Evolutionary conservation across 768 basidiomycete genomes (phyloP).

Genomic region (Nevesoporus exiguus): DNA sequence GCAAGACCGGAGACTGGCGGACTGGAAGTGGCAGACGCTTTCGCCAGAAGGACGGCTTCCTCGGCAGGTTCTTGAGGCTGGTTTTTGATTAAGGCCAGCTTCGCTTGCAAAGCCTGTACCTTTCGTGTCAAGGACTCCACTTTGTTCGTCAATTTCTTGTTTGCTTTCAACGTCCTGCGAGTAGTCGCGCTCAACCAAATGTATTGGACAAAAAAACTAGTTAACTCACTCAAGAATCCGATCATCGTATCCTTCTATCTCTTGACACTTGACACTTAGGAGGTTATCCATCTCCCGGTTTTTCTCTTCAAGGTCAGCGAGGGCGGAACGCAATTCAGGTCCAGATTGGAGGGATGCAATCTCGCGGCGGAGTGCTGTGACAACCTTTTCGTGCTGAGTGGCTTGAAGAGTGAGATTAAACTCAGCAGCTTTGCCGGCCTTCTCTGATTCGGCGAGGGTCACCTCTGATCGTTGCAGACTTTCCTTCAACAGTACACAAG

Average conservation of each 20-base stretch:
- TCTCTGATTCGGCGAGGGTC: constrained; percentile 52
- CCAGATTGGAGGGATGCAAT: constrained; percentile 48
- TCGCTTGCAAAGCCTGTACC: constrained; percentile 66
- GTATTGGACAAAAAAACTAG: constrained; percentile 4
- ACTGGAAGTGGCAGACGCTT: constrained; percentile 7
- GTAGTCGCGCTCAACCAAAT: constrained; percentile 3
- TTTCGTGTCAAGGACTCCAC: constrained; percentile 72
- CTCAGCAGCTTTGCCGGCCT: constrained; percentile 57
- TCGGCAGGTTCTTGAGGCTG: constrained; percentile 21
- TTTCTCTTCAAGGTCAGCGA: constrained; percentile 63
- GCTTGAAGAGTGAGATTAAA: constrained; percentile 61
- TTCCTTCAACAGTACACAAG: constrained; percentile 37
- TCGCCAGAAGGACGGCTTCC: constrained; percentile 10
- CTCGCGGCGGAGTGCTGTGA: constrained; percentile 56
- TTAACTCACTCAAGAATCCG: constrained; percentile 62
- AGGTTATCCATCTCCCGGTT: constrained; percentile 76
- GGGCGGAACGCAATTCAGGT: constrained; percentile 51
- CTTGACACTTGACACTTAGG: constrained; percentile 61
- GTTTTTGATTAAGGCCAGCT: constrained; percentile 54
- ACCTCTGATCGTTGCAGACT: constrained; percentile 40
- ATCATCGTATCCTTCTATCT: constrained; percentile 86
- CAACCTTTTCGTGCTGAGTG: constrained; percentile 65
- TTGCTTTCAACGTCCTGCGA: constrained; percentile 69
- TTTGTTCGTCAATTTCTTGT: constrained; percentile 69
- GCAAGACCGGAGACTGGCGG: constrained; percentile 13